Evolutionary conservation across 805 yeast genomes (phyloP), one percentile per base, ranked within the genome.

Genomic region (Saturnispora quitensis): DNA sequence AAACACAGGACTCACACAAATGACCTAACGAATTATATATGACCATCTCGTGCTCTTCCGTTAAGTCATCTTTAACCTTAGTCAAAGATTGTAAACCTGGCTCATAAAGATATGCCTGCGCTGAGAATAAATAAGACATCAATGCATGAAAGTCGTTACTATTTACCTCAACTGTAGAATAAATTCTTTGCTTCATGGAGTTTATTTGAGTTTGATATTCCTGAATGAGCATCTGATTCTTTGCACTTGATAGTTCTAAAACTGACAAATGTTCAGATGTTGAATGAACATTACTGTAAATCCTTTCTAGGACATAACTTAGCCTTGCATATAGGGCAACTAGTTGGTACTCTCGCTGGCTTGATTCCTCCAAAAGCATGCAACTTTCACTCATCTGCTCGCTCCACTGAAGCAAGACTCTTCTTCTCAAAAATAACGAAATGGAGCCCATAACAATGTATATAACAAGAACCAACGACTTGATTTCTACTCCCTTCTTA

Each of bases 51-150:
- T 53, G 45, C 8, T 49, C 54, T 12, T 64, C 69, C 7, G 74
- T 65, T 1, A 80, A 65, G 36, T 56, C 55, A 1, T 52, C 51
- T 2, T 63, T 63, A 6, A 44, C 58, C 25, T 47, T 55, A 2
- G 51, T 43, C 9, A 57, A 25, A 17, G 54, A 47, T 40, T 58
- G 60, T 34, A 58, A 43, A n/a, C 54, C 53, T 13, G 85, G 86
- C 61, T 83, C 87, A 59, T 80, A 78, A 15, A 83, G 64, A 61
- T 79, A 82, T 0, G 87, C 87, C 60, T 82, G 84, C 24, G 82
- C 82, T 1, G 86, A 77, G 59, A 76, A 78, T 59, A 71, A 77
- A 62, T 74, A 81, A 3, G 83, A 72, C 63, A 76, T 63, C 40
- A 73, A 60, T 3, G 59, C 46, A 48, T 62, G 57, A 38, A 72